Evolutionary conservation across 1,139 yeast genomes (phyloP), one percentile per base, ranked within the genome.

Genomic region (Candida smagusa): DNA sequence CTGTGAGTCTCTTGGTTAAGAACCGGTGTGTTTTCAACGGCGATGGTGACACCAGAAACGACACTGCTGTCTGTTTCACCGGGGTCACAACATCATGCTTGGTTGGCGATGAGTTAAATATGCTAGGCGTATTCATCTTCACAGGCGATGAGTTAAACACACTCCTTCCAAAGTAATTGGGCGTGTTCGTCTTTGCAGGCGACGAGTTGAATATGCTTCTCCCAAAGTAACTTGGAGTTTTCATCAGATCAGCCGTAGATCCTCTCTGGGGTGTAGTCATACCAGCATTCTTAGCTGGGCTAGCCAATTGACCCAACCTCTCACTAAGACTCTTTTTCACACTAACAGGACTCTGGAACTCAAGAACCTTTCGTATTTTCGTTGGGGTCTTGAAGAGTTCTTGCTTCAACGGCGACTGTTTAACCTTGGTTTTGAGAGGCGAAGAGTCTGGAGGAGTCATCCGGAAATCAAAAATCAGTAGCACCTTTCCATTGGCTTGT

Each of bases 401-500:
- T 4, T 11, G 16, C 22, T 28, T 22, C 7, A 12, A 4, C 13
- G 11, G 22, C 21, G 16, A 21, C 31, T 16, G 21, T 16, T 7
- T 30, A 8, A 7, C 22, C 16, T 31, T 37, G n/a, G 22, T 35
- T 30, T 54, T 63, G 39, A 68, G 50, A 1, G 77, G 76, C 0
- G 74, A 66, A 2, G 74, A 67, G 30, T 68, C 72, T 3, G 76
- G 75, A 1, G 79, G 77, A 1, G 75, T 65, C 41, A 70, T 39
- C 31, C 58, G 55, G 31, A 74, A 61, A 45, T 83, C 89, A 49
- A 84, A 81, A 9, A 84, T 67, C 8, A 89, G 81, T 31, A 82
- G 52, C 0, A 83, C 85, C 30, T 79, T 71, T 0, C 92, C 92
- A 42, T 80, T 72, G 7, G 84, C 70, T 46, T 83, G 90, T 0